A percentile compares a stretch with the other conserved stretches of the same genome.
Conservation (phyloP, 73 alveolate genomes). For the Halteria grandinella region DNA sequence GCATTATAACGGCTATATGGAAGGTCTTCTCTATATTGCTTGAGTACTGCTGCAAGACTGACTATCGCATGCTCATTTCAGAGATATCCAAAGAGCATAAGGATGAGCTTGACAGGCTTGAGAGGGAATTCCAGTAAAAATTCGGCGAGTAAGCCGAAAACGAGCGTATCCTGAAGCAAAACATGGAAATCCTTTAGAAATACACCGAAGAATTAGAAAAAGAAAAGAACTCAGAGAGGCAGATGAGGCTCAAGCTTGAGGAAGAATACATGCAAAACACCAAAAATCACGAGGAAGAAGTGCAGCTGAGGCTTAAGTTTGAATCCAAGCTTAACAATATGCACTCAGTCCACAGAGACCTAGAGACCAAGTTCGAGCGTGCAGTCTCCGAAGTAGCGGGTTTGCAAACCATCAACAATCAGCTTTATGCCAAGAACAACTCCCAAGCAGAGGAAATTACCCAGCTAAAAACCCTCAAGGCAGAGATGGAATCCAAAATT, state of each 20-base stretch:
- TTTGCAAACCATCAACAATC: constrained; percentile 11
- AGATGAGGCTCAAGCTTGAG: constrained; percentile 52
- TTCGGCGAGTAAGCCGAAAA: constrained; percentile 52
- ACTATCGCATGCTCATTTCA: constrained; percentile 66
- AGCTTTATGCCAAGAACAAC: neutral
- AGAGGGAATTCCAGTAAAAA: constrained; percentile 43
- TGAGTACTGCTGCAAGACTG: constrained; percentile 76
- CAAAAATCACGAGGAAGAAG: constrained; percentile 77
- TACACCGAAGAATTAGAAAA: constrained; percentile 58
- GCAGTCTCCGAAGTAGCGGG: constrained; percentile 39
- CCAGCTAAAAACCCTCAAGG: constrained; percentile 41
- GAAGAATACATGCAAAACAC: constrained; percentile 70
- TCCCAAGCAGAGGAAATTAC: constrained; percentile 35
- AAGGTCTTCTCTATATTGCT: constrained; percentile 73
- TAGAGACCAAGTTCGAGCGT: constrained; percentile 50
- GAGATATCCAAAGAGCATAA: constrained; percentile 62
- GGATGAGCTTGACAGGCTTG: constrained; percentile 59
- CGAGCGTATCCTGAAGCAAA: constrained; percentile 52
- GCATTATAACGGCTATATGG: constrained; percentile 67
- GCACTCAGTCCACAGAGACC: constrained; percentile 74
- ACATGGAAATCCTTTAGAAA: constrained; percentile 50
- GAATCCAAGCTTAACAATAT: constrained; percentile 72
- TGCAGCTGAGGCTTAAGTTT: constrained; percentile 71
- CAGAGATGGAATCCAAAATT: constrained; percentile 39
- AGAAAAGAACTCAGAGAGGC: constrained; percentile 57